Percentiles rank a stretch among this genome's conserved stretches.
phyloP scores from a whole-genome alignment of 345 rosid species.

The Arabis alpina region DNA sequence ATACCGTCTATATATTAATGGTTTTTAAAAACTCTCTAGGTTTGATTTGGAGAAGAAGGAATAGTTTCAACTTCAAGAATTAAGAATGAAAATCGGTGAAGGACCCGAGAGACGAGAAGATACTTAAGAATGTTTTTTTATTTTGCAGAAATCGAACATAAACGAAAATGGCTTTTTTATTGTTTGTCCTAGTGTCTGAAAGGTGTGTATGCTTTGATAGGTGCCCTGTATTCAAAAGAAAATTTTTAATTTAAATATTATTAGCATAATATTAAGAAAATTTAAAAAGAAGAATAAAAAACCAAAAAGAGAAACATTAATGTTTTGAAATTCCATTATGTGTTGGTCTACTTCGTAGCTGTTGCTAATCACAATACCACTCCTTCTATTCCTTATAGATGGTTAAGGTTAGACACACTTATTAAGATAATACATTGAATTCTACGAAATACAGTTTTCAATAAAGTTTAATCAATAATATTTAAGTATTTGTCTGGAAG shows the following conservation, averaged over 20 bases:
- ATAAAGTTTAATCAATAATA: no score
- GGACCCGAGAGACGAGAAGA: neutral
- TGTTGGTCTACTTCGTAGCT: constrained; percentile 18
- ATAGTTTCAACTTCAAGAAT: constrained; percentile 17
- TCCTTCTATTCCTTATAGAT: no score
- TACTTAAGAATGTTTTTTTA: constrained; percentile 33
- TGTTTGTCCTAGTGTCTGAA: constrained; percentile 42
- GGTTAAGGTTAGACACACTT: no score
- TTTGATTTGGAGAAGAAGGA: constrained; percentile 25
- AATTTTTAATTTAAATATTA: neutral
- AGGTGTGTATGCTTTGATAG: constrained; percentile 33
- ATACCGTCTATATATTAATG: neutral
- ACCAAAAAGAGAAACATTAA: constrained; percentile 28
- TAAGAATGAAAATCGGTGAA: constrained; percentile 21
- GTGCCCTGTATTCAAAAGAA: constrained; percentile 13
- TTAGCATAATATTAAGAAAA: constrained; percentile 7
- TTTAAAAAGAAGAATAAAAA: neutral
- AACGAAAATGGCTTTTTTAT: constrained; percentile 31
- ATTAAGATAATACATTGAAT: no score
- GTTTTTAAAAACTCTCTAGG: neutral
- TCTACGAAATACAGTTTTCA: no score
- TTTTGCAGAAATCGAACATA: constrained; percentile 30
- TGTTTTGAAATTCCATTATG: constrained; percentile 21
- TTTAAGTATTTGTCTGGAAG: no score
- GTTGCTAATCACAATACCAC: neutral